Base-by-base conservation (phyloP, 441 rosid species). In the Bocquillonia castaneifolia region DNA sequence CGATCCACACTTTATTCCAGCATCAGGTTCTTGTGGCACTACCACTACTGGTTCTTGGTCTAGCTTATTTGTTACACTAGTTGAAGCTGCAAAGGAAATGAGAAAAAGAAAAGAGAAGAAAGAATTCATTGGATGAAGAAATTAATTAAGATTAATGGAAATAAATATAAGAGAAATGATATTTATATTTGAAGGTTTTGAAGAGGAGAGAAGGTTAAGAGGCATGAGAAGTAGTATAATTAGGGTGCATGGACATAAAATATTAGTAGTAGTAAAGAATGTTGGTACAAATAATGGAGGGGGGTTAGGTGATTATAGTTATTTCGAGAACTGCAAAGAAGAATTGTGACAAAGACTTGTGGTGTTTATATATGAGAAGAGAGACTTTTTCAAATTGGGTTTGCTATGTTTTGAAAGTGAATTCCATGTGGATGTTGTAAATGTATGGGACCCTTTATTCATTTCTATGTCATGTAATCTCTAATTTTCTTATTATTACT, bases 1-100 rank as follows among this genome's bases (percentile, higher is more conserved):
- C 40, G 88, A 72, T 63, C 80, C 86, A 70, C 94, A 88, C 78
- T 79, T 82, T 13, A 76, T 69, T 48, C 67, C 81, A 29, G 81
- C 56, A n/a, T 67, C 64, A 55, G 71, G 76, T 62, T 40, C 80
- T 61, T 67, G 79, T 23, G 85, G 77, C 59, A n/a, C n/a, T n/a
- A n/a, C n/a, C n/a, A n/a, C n/a, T n/a, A 36, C 72, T 29, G 59
- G 34, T 25, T 51, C 64, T 66, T 76, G 71, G 37, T 79, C 74
- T 25, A 73, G 64, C 66, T 73, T 67, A 34, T 70, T 25, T 18
- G 78, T 13, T 0, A 66, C 51, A 23, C 52, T 63, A 14, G 25
- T 52, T 68, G 74, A 57, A 54, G 44, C 22, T 40, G 76, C 22
- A 51, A 63, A 70, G 17, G 45, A 59, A 18, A 73, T 67, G 45